These are phyloP conservation scores for Camelina hispida DNA, from an alignment of 345 rosid genomes.

Conservation along the genomic window DNA sequence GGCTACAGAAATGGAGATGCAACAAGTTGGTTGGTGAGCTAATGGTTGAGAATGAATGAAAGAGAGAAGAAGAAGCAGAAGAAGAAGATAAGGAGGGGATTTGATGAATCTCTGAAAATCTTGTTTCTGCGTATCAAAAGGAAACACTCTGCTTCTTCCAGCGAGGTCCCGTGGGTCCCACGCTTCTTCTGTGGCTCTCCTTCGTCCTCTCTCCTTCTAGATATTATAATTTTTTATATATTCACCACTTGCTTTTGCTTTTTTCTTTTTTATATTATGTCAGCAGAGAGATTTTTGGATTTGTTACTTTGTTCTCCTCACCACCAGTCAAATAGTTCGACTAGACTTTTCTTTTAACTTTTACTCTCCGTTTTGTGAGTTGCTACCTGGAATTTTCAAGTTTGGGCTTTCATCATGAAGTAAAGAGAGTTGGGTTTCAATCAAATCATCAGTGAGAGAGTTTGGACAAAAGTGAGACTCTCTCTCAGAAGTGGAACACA, in stretches of 20 bases:
- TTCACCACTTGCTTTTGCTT: not conserved
- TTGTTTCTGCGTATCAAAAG: slow-evolving; percentile 26
- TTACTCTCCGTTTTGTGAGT: not conserved
- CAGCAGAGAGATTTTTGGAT: not conserved
- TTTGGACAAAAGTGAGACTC: not conserved
- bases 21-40: slow-evolving; percentile 22
- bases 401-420: not conserved
- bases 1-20: slow-evolving; percentile 8
- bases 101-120: slow-evolving; percentile 1
- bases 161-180: slow-evolving; percentile 40
- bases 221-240: slow-evolving; percentile 28
- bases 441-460: slow-evolving; percentile 2
- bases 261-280: not conserved
- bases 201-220: slow-evolving; percentile 12
- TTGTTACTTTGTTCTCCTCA: not conserved
- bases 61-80: not conserved
- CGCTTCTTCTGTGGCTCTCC: slow-evolving; percentile 39
- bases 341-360: too few species aligned
- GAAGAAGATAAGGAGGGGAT: slow-evolving; percentile 20
- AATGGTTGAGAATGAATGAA: slow-evolving; percentile 20
- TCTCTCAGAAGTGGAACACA: slow-evolving; percentile 1
- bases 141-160: slow-evolving; percentile 45
- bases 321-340: not conserved
- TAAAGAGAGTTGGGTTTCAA: slow-evolving; percentile 21
- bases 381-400: not conserved